Evolutionary conservation across 2,329 filamentous ascomycete genomes (phyloP), one percentile per base, ranked within the genome.

Genomic region (Penicillium fuscoglaucum): DNA sequence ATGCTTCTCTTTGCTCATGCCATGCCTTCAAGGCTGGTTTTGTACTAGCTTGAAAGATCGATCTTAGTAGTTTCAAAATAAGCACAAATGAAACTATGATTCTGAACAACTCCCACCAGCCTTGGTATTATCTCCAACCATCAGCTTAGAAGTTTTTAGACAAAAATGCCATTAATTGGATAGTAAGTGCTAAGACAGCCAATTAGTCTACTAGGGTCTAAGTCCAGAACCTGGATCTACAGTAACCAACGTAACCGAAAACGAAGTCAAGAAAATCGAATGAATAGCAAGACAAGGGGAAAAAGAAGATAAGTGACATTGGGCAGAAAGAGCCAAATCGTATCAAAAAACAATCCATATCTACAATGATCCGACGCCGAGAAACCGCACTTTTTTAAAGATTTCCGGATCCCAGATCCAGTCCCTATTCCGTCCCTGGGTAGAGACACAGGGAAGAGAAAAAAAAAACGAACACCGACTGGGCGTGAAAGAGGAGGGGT

Each of bases 1-100:
- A 10, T 40, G 19, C 13, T 47, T 47, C 39, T 40, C 50, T 37
- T 59, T 39, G 26, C 26, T 47, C 44, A 43, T 43, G 12, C 43
- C 49, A 54, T 39, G 43, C 59, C 44, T 29, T 56, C 28, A 52
- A 17, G 48, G 31, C 17, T 52, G 48, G 40, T 19, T 44, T 28
- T 69, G 64, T 66, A 70, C 61, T 70, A 70, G 68, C 71, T 61
- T 61, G 57, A 60, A 55, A 44, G 40, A 49, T 39, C 52, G 55
- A 55, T 49, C 28, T 47, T 58, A 47, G 45, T 61, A 59, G 54
- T 39, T 58, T 44, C 48, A 55, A 19, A 33, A 49, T 39, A 53
- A 59, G 54, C 49, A 60, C 35, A 35, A 58, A 62, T 48, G 8
- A 43, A 50, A 52, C 21, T 37, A 37, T 58, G 37, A 53, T 44